A percentile compares a stretch with the other conserved stretches of the same genome.
Evolutionary conservation across 257 asterid genomes (phyloP).

Genomic region (Ehretia macrophylla): DNA sequence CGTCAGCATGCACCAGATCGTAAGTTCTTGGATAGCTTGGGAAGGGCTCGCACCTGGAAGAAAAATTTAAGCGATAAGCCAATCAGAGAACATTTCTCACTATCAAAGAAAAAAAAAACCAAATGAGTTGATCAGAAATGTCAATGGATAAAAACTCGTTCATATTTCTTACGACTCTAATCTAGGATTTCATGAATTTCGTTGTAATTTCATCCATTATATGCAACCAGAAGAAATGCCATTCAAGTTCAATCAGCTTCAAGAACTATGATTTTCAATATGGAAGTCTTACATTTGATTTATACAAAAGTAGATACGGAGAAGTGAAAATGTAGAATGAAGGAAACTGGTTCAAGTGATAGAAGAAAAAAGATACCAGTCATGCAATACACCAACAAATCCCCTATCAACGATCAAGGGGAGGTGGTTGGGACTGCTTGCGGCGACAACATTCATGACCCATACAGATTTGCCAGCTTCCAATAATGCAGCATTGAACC

Average conservation of each 20-base stretch:
- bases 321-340: background rate
- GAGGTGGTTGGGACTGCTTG: conserved; percentile 66
- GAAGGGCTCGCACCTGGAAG: conserved; percentile 90
- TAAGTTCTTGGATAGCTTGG: conserved; percentile 97
- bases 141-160: too few species aligned
- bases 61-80: conserved; percentile 6
- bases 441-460: conserved; percentile 97
- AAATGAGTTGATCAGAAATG: too few species aligned
- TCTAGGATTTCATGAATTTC: too few species aligned
- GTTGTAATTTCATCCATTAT: too few species aligned
- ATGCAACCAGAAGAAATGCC: too few species aligned
- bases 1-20: conserved; percentile 89
- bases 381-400: conserved; percentile 79
- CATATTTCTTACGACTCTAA: too few species aligned
- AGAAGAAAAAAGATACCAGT: conserved; percentile 35
- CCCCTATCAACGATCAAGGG: conserved; percentile 89
- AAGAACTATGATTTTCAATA: too few species aligned
- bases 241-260: too few species aligned
- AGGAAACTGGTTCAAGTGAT: background rate
- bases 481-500: conserved; percentile 80
- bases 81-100: conserved; percentile 2
- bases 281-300: too few species aligned
- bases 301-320: background rate
- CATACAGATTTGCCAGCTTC: conserved; percentile 83
- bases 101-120: background rate